Evolutionary conservation across 306 rosid species (phyloP), one percentile per base, ranked within the genome.

Genomic region (Cucumis hystrix): DNA sequence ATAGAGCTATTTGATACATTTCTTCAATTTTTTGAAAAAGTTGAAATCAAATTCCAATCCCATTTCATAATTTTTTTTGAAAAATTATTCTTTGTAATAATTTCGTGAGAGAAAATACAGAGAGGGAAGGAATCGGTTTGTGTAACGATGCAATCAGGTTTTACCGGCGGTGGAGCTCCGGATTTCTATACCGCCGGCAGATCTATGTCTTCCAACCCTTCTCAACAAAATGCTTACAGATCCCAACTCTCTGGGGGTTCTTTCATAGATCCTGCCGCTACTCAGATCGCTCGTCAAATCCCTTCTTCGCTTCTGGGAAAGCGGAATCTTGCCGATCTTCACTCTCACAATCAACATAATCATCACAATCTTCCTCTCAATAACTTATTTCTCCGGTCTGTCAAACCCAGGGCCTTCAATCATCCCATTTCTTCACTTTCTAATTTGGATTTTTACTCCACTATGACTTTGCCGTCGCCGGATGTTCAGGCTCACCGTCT

Each of bases 301-400:
- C 70, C 80, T 13, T 33, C 83, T 30, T 35, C 86, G 20, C 78
- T 84, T 54, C 87, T 71, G 0, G 76, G 97, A 0, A 95, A 92
- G 40, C 86, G 97, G 5, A 89, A 90, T n/a, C 97, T 89, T 2
- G 80, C 93, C 1, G 97, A 95, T 79, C 88, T 78, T 47, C 97
- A 90, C 17, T 20, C 74, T 23, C 55, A 41, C 10, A 33, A 68
- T n/a, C 55, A 71, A 56, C 77, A 85, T 49, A 85, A 78, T 3
- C 87, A 79, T 33, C 89, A 80, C 13, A 86, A 78, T 80, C 90
- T 79, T 4, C 69, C 63, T 3, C 82, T 85, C 4, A 86, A 83
- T 0, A 82, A 75, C 65, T 81, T 87, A 35, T 78, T 84, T 6
- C 79, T 84, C 4, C 97, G 97, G n/a, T 86, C 88, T 0, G 93